A percentile compares a stretch with the other conserved stretches of the same genome.
Evolutionary conservation across 1,139 yeast species (phyloP).

Genomic region (Nadsonia commutata): DNA sequence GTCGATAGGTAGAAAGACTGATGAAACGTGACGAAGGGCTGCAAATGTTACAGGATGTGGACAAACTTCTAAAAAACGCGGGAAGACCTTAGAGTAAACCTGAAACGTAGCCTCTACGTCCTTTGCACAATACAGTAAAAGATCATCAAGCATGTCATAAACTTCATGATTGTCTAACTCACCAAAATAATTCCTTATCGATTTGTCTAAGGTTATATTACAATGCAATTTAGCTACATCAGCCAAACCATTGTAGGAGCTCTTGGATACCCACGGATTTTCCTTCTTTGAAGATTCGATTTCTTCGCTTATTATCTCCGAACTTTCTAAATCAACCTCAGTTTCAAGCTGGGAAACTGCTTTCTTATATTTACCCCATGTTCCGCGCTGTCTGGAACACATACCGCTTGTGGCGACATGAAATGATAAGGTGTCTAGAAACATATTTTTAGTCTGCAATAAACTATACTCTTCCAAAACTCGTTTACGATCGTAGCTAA

Average conservation of each 20-base stretch:
- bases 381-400: slow-evolving; percentile 80
- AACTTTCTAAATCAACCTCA: slow-evolving; percentile 3
- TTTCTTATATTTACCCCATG: slow-evolving; percentile 43
- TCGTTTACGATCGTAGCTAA: slow-evolving; percentile 82
- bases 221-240: slow-evolving; percentile 77
- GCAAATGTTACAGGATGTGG: slow-evolving; percentile 96
- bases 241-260: slow-evolving; percentile 68
- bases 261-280: slow-evolving; percentile 25
- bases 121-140: slow-evolving; percentile 69
- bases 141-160: slow-evolving; percentile 37
- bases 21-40: slow-evolving; percentile 62
- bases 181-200: slow-evolving; percentile 49
- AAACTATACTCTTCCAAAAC: slow-evolving; percentile 71
- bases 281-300: slow-evolving; percentile 10
- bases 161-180: slow-evolving; percentile 40
- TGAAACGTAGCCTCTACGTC: slow-evolving; percentile 69
- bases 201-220: slow-evolving; percentile 51
- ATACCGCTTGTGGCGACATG: slow-evolving; percentile 88
- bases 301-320: slow-evolving; percentile 4
- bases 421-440: slow-evolving; percentile 80
- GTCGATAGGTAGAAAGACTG: slow-evolving; percentile 71
- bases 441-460: slow-evolving; percentile 55
- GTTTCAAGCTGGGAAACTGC: slow-evolving; percentile 1
- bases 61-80: slow-evolving; percentile 47
- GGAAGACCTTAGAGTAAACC: slow-evolving; percentile 56